Percentiles rank a stretch among this genome's conserved stretches.
Conservation (phyloP, 106 monocot genomes). For the Platanthera zijinensis region DNA sequence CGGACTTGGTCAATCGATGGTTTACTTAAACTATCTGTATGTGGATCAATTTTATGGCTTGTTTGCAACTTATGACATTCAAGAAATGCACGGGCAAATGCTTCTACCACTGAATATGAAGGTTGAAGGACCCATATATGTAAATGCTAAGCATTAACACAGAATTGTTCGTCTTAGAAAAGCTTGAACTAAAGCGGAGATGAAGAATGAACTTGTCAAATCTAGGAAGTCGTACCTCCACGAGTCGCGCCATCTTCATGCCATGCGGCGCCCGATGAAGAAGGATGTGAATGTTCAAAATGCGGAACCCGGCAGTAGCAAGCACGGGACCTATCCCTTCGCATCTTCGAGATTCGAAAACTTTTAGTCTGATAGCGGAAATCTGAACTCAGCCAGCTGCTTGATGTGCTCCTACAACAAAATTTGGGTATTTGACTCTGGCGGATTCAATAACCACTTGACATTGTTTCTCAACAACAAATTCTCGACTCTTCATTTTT, state of each 20-base stretch:
- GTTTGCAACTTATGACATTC: no score
- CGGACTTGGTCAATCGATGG: no score
- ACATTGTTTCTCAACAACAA: no score
- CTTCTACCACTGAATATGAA: constrained; percentile 47
- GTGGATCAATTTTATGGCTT: no score
- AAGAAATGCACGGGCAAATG: constrained; percentile 28
- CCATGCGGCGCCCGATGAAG: constrained; percentile 36
- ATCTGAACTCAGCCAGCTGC: constrained; percentile 28
- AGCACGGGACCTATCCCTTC: not conserved
- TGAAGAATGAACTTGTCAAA: constrained; percentile 37
- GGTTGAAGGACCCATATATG: constrained; percentile 43
- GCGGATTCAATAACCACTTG: no score
- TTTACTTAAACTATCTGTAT: no score
- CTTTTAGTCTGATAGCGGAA: constrained; percentile 33
- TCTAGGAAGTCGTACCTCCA: constrained; percentile 49
- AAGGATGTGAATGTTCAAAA: constrained; percentile 26
- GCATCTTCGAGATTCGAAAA: constrained; percentile 43
- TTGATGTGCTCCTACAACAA: no score
- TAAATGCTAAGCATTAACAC: constrained; percentile 64
- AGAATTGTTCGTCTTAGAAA: constrained; percentile 50
- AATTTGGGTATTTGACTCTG: no score
- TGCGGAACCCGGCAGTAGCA: not conserved
- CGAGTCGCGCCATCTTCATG: constrained; percentile 45
- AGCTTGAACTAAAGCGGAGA: constrained; percentile 65
- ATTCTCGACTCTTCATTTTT: no score